Evolutionary conservation across 1,284 basidiomycete species (phyloP).

Genomic region (Anthracocystis walkeri): DNA sequence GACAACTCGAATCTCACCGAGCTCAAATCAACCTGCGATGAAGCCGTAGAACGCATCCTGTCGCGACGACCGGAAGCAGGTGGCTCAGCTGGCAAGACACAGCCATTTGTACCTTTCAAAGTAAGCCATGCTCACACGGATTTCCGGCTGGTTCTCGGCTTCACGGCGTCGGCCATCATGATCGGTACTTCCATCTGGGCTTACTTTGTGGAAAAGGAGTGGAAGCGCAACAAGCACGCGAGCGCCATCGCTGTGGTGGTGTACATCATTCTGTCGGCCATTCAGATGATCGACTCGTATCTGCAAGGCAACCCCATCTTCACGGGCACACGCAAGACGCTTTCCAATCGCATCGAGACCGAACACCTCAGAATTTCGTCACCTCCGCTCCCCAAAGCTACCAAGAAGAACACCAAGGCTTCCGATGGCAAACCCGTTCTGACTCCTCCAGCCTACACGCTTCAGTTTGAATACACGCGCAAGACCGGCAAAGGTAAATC

Average conservation of each 20-base stretch:
- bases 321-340: conserved; percentile 54
- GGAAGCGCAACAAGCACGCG: conserved; percentile 59
- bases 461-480: conserved; percentile 55
- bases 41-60: conserved; percentile 59
- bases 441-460: conserved; percentile 59
- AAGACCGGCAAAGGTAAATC: conserved; percentile 52
- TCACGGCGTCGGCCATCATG: conserved; percentile 59
- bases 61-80: conserved; percentile 35
- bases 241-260: conserved; percentile 53
- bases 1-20: conserved; percentile 61
- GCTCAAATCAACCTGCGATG: conserved; percentile 64
- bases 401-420: conserved; percentile 21
- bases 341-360: conserved; percentile 52
- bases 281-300: conserved; percentile 54
- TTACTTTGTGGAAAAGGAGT: conserved; percentile 65
- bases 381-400: conserved; percentile 49
- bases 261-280: conserved; percentile 46
- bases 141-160: conserved; percentile 54
- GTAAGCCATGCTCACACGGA: conserved; percentile 62
- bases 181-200: conserved; percentile 60
- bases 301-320: conserved; percentile 61
- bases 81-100: conserved; percentile 16
- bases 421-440: conserved; percentile 45
- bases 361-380: conserved; percentile 59
- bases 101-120: conserved; percentile 56